Evolutionary conservation across 306 rosid genomes (phyloP).

Genomic region (Glycyrrhiza uralensis): DNA sequence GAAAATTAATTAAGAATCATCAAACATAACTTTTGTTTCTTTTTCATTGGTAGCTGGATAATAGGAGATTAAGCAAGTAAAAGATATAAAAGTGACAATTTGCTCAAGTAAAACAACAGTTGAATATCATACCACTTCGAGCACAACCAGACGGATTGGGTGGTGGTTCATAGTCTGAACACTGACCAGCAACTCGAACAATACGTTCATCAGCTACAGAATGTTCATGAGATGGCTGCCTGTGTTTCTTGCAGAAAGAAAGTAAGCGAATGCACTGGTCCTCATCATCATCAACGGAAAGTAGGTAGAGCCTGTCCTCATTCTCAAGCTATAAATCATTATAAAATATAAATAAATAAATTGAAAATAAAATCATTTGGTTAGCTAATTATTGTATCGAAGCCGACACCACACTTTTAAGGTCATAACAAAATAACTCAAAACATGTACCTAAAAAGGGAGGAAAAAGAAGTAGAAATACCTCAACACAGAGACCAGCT

Average conservation of each 20-base stretch:
- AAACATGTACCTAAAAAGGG: background rate
- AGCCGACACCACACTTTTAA: conserved; percentile 5
- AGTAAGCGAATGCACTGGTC: conserved; percentile 93
- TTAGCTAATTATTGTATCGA: background rate
- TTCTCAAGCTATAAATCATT: conserved; percentile 73
- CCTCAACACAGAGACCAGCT: conserved; percentile 99
- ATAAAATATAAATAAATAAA: conserved; percentile 27
- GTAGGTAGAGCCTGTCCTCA: conserved; percentile 92
- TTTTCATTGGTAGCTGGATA: background rate
- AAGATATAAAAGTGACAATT: background rate
- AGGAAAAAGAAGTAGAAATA: conserved; percentile 30
- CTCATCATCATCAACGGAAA: conserved; percentile 91
- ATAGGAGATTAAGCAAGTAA: conserved; percentile 19
- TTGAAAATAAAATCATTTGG: background rate
- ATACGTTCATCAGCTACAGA: conserved; percentile 70
- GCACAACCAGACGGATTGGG: conserved; percentile 96
- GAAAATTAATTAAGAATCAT: background rate
- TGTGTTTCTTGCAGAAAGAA: conserved; percentile 94
- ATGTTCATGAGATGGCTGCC: conserved; percentile 88
- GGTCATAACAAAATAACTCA: conserved; percentile 20
- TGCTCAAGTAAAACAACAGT: background rate
- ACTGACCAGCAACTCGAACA: conserved; percentile 49
- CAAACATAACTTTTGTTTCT: background rate
- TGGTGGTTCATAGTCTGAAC: conserved; percentile 84
- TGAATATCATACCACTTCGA: conserved; percentile 69